Conservation (phyloP, 768 basidiomycete species). For the Nevesoporus exiguus region DNA sequence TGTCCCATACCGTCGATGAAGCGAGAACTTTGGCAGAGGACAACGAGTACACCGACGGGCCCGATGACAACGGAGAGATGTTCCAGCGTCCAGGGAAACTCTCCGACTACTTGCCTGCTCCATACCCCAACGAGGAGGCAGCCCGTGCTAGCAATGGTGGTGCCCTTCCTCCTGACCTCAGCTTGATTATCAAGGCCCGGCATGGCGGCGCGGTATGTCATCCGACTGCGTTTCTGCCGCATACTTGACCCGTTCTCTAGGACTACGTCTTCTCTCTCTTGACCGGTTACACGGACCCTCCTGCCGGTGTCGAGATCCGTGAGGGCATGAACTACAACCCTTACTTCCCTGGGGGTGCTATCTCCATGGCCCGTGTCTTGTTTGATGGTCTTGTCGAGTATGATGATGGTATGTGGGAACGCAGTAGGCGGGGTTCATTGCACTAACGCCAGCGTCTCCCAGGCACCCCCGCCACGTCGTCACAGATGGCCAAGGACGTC, state of each 20-base stretch:
- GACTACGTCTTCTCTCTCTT: slow-evolving; percentile 97
- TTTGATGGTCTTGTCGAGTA: slow-evolving; percentile 97
- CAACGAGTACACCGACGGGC: slow-evolving; percentile 94
- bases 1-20: slow-evolving; percentile 94
- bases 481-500: slow-evolving; percentile 99
- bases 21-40: slow-evolving; percentile 91
- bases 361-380: slow-evolving; percentile 95
- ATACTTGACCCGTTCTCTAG: slow-evolving; percentile 37
- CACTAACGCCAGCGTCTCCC: slow-evolving; percentile 9
- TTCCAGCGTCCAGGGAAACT: slow-evolving; percentile 98
- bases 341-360: slow-evolving; percentile 98
- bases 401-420: slow-evolving; percentile 68
- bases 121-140: slow-evolving; percentile 98
- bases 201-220: slow-evolving; percentile 88
- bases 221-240: neutral
- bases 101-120: slow-evolving; percentile 91
- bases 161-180: slow-evolving; percentile 95
- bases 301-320: slow-evolving; percentile 90
- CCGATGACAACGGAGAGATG: slow-evolving; percentile 94
- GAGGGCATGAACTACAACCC: slow-evolving; percentile 99
- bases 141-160: slow-evolving; percentile 92
- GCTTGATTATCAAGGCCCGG: slow-evolving; percentile 95
- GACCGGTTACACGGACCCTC: slow-evolving; percentile 95
- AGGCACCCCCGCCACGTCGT: slow-evolving; percentile 95
- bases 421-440: neutral